These are phyloP conservation scores for Ormosia emarginata DNA, from an alignment of 306 rosid species.

Conservation along the genomic window DNA sequence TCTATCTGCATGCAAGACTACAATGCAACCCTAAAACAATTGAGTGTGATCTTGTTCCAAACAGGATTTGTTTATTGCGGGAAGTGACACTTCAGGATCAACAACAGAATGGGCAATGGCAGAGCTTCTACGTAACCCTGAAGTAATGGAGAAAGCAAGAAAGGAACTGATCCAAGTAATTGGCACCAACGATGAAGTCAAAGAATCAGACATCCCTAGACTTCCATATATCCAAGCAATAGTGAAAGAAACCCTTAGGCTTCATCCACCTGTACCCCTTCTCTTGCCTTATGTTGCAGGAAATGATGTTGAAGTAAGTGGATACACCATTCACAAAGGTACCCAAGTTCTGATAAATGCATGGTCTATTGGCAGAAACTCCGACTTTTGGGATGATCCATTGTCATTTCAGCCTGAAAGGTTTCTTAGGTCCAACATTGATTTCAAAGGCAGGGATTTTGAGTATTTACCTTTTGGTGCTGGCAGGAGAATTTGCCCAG, in stretches of 20 bases:
- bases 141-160: slow-evolving; percentile 36
- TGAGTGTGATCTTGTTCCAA: no score
- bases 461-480: slow-evolving; percentile 57
- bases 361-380: slow-evolving; percentile 60
- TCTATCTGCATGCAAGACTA: no score
- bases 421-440: slow-evolving; percentile 28
- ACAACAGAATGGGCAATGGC: slow-evolving; percentile 74
- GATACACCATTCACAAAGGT: slow-evolving; percentile 43
- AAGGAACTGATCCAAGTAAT: slow-evolving; percentile 30
- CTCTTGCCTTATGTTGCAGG: slow-evolving; percentile 56
- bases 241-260: slow-evolving; percentile 56
- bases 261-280: slow-evolving; percentile 58
- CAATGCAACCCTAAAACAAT: no score
- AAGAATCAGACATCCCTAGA: slow-evolving; percentile 47
- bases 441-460: slow-evolving; percentile 53
- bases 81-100: slow-evolving; percentile 57
- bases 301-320: slow-evolving; percentile 29
- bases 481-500: slow-evolving; percentile 69
- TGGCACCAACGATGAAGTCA: slow-evolving; percentile 20
- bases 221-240: slow-evolving; percentile 52
- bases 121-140: slow-evolving; percentile 45
- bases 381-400: slow-evolving; percentile 38
- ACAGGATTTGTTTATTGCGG: slow-evolving; percentile 61
- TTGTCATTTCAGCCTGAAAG: slow-evolving; percentile 47
- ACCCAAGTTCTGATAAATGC: slow-evolving; percentile 48